Evolutionary conservation across 805 yeast species (phyloP).

Genomic region (Pichia manshurica): DNA sequence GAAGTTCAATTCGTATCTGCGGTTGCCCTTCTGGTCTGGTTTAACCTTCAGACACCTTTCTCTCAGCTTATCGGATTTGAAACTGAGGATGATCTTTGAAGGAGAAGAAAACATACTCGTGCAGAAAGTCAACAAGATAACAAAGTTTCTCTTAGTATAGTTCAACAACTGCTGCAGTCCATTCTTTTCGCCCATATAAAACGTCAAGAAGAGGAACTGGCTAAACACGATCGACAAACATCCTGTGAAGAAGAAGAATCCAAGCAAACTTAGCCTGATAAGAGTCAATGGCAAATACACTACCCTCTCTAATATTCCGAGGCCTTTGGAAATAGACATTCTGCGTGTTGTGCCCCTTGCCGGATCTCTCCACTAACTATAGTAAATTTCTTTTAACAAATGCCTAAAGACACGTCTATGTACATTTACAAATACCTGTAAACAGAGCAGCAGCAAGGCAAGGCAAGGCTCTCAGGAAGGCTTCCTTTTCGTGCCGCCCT

Average conservation of each 20-base stretch:
- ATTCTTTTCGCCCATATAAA: constrained; percentile 18
- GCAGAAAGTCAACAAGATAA: constrained; percentile 47
- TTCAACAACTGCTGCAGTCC: constrained; percentile 40
- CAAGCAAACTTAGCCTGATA: constrained; percentile 18
- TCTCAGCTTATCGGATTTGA: constrained; percentile 13
- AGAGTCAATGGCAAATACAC: constrained; percentile 1
- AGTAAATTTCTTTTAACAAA: too few species aligned
- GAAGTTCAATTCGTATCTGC: constrained; percentile 14
- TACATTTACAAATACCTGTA: not conserved
- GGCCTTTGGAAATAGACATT: not conserved
- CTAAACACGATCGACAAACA: constrained; percentile 40
- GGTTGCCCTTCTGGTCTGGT: constrained; percentile 9
- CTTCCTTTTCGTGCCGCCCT: too few species aligned
- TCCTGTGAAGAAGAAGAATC: constrained; percentile 32
- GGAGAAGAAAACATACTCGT: constrained; percentile 45
- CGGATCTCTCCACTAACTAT: too few species aligned
- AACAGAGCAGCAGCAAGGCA: too few species aligned
- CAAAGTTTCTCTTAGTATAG: constrained; percentile 53
- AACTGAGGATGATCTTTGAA: constrained; percentile 45
- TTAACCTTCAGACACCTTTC: constrained; percentile 7
- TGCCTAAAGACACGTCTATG: not conserved
- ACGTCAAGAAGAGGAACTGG: constrained; percentile 37
- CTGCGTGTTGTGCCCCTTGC: too few species aligned
- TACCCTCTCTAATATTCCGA: not conserved
- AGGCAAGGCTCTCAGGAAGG: too few species aligned